Evolutionary conservation across 345 rosid species (phyloP).

Genomic region (Eucalyptus cloeziana): DNA sequence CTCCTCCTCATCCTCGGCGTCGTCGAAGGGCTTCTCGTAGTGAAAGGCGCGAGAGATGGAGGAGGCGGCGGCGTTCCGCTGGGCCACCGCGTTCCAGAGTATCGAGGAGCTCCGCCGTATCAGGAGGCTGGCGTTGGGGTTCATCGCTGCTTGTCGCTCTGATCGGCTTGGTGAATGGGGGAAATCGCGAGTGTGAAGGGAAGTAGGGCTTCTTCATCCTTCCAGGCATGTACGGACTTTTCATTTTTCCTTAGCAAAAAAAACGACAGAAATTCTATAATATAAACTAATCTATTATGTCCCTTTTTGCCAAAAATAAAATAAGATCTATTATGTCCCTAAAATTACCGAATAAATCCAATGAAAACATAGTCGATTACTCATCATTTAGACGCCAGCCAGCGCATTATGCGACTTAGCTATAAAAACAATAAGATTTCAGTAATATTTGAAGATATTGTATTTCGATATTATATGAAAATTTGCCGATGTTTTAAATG

Average conservation of each 20-base stretch:
- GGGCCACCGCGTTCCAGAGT: background rate
- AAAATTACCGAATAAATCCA: background rate
- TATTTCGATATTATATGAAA: background rate
- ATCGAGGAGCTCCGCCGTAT: constrained; percentile 20
- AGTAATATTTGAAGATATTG: background rate
- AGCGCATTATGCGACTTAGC: background rate
- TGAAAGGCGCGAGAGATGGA: constrained; percentile 21
- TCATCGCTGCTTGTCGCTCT: constrained; percentile 2
- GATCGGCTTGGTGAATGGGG: background rate
- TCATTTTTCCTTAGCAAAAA: background rate
- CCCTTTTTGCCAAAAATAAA: too few relatives aligned
- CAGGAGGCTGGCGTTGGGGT: constrained; percentile 15
- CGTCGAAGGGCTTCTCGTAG: constrained; percentile 41
- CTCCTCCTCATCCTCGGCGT: constrained; percentile 28
- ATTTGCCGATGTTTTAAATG: background rate
- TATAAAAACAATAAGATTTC: background rate
- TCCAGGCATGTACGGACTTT: background rate
- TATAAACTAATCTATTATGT: background rate
- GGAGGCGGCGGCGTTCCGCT: background rate
- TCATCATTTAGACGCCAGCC: background rate
- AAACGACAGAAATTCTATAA: background rate
- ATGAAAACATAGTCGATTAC: background rate
- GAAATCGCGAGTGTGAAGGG: background rate
- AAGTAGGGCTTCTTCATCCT: background rate
- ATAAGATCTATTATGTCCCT: background rate